Evolutionary conservation across 768 basidiomycete genomes (phyloP), one percentile per base, ranked within the genome.

Genomic region (Lentinus tigrinus): DNA sequence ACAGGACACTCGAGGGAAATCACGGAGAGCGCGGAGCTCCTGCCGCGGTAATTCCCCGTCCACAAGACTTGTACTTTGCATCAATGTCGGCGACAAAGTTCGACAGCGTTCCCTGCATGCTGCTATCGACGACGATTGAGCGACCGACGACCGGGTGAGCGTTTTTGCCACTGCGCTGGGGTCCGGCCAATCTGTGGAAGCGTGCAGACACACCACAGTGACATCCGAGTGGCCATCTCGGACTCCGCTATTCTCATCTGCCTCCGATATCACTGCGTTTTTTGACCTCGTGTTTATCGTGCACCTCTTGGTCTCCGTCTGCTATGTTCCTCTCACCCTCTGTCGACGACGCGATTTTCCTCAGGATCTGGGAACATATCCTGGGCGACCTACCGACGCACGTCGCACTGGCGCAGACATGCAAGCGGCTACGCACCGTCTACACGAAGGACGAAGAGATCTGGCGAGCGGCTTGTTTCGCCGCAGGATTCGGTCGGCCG

Each of bases 401-500:
- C 49, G 55, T 68, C 40, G 61, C 65, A 1, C 60, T 68, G 48
- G 60, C 65, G 4, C 67, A 66, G 50, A 60, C 65, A 21, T 66
- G 61, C 56, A 54, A 55, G 7, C 27, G 61, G 4, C 39, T 62
- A 4, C 64, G 65, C 37, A 43, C 47, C 13, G 38, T 66, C 27
- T 66, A 59, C 58, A 38, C 57, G 19, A 19, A 26, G 17, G 61
- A 64, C 42, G 62, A 61, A 24, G 17, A 26, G 3, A 44, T 61
- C 43, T 68, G 67, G 67, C 67, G 61, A 27, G 51, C 56, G 2
- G 67, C 62, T 5, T 66, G 65, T 55, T 68, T 66, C 56, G 54
- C 48, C 34, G 63, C 67, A 5, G 65, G 67, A 5, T 68, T 61
- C 36, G 67, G 67, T 17, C 44, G 63, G 39, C 67, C 67, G 7